Conservation (phyloP, 352 stramenopile species). For the Pythium periplocum region DNA sequence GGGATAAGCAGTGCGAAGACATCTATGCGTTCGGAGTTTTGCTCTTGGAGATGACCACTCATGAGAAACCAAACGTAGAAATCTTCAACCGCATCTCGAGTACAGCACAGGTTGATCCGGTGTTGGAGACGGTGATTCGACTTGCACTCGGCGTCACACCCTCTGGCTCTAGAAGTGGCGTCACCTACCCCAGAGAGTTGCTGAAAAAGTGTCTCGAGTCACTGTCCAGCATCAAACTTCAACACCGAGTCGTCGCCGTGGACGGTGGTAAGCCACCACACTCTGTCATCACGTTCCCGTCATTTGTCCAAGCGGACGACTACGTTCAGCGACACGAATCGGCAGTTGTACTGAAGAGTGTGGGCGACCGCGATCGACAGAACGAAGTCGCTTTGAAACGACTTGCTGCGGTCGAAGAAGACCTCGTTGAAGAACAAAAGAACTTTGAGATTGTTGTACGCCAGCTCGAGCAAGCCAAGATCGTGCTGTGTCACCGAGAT, state of each 20-base stretch:
- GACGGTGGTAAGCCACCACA: not conserved
- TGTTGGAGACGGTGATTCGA: constrained; percentile 33
- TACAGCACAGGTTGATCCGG: constrained; percentile 37
- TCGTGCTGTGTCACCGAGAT: constrained; percentile 3
- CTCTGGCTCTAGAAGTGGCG: not conserved
- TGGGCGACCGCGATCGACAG: constrained; percentile 18
- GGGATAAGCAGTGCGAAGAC: constrained; percentile 19
- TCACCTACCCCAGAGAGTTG: constrained; percentile 5
- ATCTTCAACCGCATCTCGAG: constrained; percentile 44
- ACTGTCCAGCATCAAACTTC: not conserved
- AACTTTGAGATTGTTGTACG: constrained; percentile 63
- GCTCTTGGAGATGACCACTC: constrained; percentile 60
- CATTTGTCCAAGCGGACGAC: constrained; percentile 49
- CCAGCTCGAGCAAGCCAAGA: constrained; percentile 46
- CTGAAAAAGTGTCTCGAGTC: constrained; percentile 23
- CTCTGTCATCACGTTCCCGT: constrained; percentile 23
- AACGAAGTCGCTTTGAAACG: constrained; percentile 40
- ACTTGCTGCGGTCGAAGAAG: constrained; percentile 50
- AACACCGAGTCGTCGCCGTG: too few species aligned
- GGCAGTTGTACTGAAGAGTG: constrained; percentile 4
- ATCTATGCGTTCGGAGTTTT: constrained; percentile 68
- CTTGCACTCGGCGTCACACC: constrained; percentile 5
- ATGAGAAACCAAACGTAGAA: constrained; percentile 48
- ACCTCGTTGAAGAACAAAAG: constrained; percentile 62
- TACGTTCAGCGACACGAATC: constrained; percentile 27